Evolutionary conservation across 1,284 basidiomycete species (phyloP), one percentile per base, ranked within the genome.

Genomic region (Cystobasidium sp.): DNA sequence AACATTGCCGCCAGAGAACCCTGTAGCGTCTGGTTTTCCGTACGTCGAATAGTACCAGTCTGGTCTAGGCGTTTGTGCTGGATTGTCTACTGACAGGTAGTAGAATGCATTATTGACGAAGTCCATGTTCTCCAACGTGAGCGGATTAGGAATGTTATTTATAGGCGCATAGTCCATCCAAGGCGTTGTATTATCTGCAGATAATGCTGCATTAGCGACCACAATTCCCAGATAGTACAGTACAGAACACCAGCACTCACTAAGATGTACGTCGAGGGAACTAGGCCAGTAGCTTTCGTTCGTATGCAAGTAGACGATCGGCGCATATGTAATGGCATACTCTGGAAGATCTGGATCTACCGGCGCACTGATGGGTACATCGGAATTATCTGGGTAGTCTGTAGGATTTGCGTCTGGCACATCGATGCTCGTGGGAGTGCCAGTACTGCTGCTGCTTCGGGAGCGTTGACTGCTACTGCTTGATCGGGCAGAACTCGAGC

Each of bases 231-330:
- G n/a, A n/a, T n/a, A n/a, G n/a, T n/a, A n/a, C n/a, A n/a, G n/a
- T n/a, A n/a, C n/a, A n/a, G n/a, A n/a, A n/a, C n/a, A n/a, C n/a
- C n/a, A n/a, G n/a, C n/a, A n/a, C n/a, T n/a, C n/a, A 67, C 64
- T 67, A 3, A 78, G 71, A 39, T 78, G 77, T 6, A 68, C 61
- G 37, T 69, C 51, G 41, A 76, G 22, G 3, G 68, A 59, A 16
- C 73, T 75, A 22, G 77, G 77, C 64, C 68, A 76, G 75, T 77
- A 77, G 31, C 56, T 51, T 52, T 77, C 77, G 58, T 76, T 74
- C 24, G 37, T 22, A 20, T 65, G 65, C 61, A 77, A 55, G 39
- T 77, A 76, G 24, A 77, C 68, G 18, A 77, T 44, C 4, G 75
- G 77, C 22, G 77, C 77, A 55, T 76, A 71, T 6, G 52, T 47